These are phyloP conservation scores for Rhododendron williamsianum DNA, from an alignment of 148 eudicot species.

Conservation along the genomic window DNA sequence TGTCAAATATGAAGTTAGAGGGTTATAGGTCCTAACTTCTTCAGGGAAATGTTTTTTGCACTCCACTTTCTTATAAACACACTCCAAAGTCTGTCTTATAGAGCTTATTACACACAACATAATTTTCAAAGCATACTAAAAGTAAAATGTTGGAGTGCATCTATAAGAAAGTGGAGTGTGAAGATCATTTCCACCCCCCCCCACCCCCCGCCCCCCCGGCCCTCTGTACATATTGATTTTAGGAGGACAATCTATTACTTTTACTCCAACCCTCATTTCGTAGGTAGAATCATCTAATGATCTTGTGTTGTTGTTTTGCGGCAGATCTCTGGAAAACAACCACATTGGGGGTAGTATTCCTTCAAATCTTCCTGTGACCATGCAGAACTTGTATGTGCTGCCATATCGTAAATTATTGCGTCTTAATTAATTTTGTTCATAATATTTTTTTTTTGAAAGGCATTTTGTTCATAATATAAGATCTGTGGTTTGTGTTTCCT, in stretches of 20 bases:
- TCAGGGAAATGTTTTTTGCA: neutral
- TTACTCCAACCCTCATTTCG: neutral
- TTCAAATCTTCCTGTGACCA: constrained; percentile 57
- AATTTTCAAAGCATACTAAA: neutral
- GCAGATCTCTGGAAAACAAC: constrained; percentile 84
- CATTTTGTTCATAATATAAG: constrained; percentile 9
- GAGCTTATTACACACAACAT: neutral
- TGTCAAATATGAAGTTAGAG: neutral
- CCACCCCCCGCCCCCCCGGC: neutral
- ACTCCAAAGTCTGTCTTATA: neutral
- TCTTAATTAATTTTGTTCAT: neutral
- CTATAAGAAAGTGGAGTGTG: neutral
- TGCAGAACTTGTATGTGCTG: constrained; percentile 55
- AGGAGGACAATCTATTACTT: neutral
- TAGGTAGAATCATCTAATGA: constrained; percentile 1
- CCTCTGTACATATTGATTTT: constrained; percentile 2
- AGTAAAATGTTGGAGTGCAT: neutral
- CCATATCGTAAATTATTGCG: neutral
- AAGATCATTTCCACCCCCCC: neutral
- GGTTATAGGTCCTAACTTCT: neutral
- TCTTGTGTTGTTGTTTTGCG: constrained; percentile 9
- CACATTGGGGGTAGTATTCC: constrained; percentile 85
- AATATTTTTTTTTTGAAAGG: neutral
- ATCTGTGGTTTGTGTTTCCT: neutral
- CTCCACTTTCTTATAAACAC: neutral